phyloP scores from a whole-genome alignment of 2,329 filamentous ascomycete species.

The Fusarium succisae region DNA sequence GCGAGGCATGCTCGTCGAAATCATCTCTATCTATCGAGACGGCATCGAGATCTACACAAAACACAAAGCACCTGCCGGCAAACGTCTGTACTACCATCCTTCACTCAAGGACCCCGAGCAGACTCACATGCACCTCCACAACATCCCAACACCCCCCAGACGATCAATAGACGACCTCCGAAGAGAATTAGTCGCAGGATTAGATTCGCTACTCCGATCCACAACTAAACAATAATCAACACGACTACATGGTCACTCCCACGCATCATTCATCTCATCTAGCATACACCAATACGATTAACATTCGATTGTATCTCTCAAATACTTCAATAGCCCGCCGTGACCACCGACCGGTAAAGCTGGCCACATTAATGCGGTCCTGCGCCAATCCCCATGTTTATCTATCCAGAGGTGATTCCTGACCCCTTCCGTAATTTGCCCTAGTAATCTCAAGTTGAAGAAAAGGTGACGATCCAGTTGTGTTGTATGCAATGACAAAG shows the following conservation, averaged over 20 bases:
- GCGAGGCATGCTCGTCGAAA: slow-evolving; percentile 16
- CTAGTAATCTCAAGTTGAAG: slow-evolving; percentile 34
- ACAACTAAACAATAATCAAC: background rate
- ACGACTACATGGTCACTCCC: background rate
- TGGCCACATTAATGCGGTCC: slow-evolving; percentile 28
- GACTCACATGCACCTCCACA: background rate
- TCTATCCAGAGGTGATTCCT: slow-evolving; percentile 36
- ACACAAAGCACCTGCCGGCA: background rate
- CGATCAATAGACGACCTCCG: background rate
- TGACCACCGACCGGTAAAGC: slow-evolving; percentile 28
- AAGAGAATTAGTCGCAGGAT: background rate
- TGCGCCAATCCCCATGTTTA: slow-evolving; percentile 35
- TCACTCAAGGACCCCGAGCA: background rate
- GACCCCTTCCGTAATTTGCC: slow-evolving; percentile 35
- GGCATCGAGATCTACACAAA: slow-evolving; percentile 2
- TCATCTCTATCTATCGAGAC: slow-evolving; percentile 3
- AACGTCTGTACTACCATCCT: slow-evolving; percentile 6
- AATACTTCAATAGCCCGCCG: slow-evolving; percentile 30
- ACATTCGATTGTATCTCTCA: slow-evolving; percentile 31
- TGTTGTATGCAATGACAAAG: slow-evolving; percentile 37
- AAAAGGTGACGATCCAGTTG: slow-evolving; percentile 37
- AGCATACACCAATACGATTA: slow-evolving; percentile 37
- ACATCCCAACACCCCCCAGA: background rate
- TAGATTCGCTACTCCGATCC: background rate
- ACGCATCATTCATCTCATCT: slow-evolving; percentile 10